A percentile compares a stretch with the other conserved stretches of the same genome.
phyloP scores from a whole-genome alignment of 345 rosid species.

The Citrus trifoliata region DNA sequence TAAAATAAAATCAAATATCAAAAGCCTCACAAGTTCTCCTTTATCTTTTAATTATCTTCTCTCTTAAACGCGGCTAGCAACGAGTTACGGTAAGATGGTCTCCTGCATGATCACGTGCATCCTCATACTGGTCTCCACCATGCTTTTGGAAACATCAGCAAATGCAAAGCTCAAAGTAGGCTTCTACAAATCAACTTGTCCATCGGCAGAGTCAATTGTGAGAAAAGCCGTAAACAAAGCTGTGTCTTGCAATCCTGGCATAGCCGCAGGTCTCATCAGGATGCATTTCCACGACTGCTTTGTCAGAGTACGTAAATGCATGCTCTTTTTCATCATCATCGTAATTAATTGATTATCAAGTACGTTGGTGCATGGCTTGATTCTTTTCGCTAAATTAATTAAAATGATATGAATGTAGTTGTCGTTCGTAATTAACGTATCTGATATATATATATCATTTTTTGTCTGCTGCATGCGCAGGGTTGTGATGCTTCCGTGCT shows the following conservation, averaged over 20 bases:
- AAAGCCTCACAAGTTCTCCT: neutral
- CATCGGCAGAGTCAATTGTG: conserved; percentile 20
- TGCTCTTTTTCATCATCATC: neutral
- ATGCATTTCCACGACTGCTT: conserved; percentile 42
- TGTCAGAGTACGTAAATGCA: conserved; percentile 23
- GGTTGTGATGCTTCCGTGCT: conserved; percentile 57
- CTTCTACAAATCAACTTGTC: conserved; percentile 23
- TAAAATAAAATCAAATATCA: too few species aligned
- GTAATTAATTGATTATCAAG: neutral
- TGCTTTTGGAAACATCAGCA: conserved; percentile 1
- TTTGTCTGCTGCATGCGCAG: conserved; percentile 11
- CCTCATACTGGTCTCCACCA: neutral
- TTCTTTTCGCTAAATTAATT: neutral
- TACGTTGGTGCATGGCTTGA: too few species aligned
- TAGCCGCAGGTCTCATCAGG: conserved; percentile 34
- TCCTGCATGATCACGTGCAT: neutral
- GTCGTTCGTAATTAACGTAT: neutral
- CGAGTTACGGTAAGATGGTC: neutral
- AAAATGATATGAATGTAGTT: neutral
- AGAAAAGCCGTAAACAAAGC: conserved; percentile 23
- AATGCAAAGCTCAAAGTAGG: conserved; percentile 17
- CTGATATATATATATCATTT: neutral
- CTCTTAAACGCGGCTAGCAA: too few species aligned
- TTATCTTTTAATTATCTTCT: neutral
- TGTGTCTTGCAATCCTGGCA: conserved; percentile 16